phyloP scores from a whole-genome alignment of 2,329 filamentous ascomycete genomes.

The Scedosporium aurantiacum region DNA sequence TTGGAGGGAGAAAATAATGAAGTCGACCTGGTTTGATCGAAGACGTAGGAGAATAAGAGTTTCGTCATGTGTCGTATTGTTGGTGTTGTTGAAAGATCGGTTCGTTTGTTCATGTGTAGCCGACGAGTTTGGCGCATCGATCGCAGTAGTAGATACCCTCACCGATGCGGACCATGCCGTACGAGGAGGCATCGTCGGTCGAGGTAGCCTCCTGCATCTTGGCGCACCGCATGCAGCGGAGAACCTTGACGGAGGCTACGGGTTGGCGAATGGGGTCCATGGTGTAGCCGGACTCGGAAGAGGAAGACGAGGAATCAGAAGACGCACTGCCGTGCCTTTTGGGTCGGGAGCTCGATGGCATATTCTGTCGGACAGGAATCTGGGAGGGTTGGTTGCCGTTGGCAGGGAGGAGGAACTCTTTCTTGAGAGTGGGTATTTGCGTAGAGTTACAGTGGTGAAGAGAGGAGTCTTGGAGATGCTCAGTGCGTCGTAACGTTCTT shows the following conservation, averaged over 20 bases:
- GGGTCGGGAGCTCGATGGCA: constrained; percentile 4
- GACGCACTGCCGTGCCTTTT: constrained; percentile 14
- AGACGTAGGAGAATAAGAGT: background rate
- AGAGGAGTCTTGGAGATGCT: background rate
- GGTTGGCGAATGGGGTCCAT: constrained; percentile 37
- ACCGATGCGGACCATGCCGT: constrained; percentile 54
- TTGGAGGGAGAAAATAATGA: background rate
- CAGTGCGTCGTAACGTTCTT: background rate
- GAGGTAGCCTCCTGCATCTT: constrained; percentile 49
- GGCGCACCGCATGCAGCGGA: constrained; percentile 53
- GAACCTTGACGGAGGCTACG: constrained; percentile 44
- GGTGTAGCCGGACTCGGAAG: constrained; percentile 23
- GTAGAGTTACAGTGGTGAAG: background rate
- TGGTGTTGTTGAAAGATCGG: background rate
- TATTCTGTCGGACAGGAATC: background rate
- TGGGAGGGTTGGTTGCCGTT: background rate
- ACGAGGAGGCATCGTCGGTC: constrained; percentile 45
- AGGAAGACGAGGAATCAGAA: constrained; percentile 25
- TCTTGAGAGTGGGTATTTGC: background rate
- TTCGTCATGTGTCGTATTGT: background rate
- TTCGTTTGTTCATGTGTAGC: constrained; percentile 43
- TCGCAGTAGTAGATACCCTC: constrained; percentile 58
- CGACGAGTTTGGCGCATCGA: constrained; percentile 51
- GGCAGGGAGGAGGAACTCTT: background rate
- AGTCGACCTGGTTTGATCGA: background rate